Conservation (phyloP, 306 rosid species). For the Rubus parviflorus region DNA sequence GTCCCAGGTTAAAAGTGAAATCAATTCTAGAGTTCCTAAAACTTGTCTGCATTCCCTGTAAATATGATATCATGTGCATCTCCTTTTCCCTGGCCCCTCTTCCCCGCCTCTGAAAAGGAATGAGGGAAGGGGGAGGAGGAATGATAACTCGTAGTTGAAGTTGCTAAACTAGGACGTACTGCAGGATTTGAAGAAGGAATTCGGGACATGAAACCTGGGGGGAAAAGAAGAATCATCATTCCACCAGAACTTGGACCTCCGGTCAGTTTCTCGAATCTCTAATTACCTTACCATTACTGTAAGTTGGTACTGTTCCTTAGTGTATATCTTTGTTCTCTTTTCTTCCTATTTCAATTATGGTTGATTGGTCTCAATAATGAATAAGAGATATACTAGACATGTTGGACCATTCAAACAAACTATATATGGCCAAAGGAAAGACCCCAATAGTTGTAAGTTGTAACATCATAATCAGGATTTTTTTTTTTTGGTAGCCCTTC, state of each 20-base stretch:
- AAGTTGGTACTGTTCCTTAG: background rate
- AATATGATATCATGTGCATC: background rate
- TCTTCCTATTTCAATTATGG: background rate
- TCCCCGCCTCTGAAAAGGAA: background rate
- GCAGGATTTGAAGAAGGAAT: slow-evolving; percentile 98
- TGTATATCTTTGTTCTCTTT: background rate
- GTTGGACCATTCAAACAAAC: slow-evolving; percentile 1
- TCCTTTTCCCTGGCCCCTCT: slow-evolving; percentile 10
- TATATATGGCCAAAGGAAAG: background rate
- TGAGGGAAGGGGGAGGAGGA: slow-evolving; percentile 12
- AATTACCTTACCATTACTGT: slow-evolving; percentile 10
- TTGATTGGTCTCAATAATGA: background rate
- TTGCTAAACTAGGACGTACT: slow-evolving; percentile 26
- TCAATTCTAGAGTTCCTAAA: background rate
- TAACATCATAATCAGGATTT: background rate
- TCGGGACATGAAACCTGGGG: slow-evolving; percentile 89
- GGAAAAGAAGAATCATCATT: slow-evolving; percentile 88
- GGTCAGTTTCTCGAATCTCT: slow-evolving; percentile 49
- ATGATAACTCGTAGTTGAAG: background rate
- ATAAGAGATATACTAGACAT: background rate
- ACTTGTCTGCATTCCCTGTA: slow-evolving; percentile 15
- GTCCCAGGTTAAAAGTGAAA: slow-evolving; percentile 69
- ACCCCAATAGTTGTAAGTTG: background rate
- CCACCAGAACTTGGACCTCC: slow-evolving; percentile 99
- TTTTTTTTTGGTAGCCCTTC: background rate